Conservation (phyloP, 2,329 filamentous ascomycete species). For the Pyrenochaeta sp. region DNA sequence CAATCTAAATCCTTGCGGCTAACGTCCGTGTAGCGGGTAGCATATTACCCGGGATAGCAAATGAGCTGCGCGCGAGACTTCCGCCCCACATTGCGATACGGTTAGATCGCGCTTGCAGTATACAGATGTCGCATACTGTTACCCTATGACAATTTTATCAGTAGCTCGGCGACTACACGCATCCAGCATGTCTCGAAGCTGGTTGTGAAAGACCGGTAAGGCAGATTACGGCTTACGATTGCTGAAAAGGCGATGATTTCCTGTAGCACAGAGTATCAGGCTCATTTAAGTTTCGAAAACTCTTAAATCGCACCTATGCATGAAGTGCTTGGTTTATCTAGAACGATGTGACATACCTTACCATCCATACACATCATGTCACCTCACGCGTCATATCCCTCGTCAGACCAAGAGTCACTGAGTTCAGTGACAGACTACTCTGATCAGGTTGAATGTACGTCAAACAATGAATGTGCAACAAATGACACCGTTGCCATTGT, state of each 20-base stretch:
- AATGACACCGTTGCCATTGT: background rate
- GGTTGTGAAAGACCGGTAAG: background rate
- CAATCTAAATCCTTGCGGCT: background rate
- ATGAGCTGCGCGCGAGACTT: background rate
- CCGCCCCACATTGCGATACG: background rate
- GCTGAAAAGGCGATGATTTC: background rate
- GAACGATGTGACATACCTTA: background rate
- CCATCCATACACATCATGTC: background rate
- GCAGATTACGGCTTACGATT: background rate
- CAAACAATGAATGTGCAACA: background rate
- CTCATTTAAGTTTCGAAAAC: background rate
- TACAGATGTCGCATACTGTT: background rate
- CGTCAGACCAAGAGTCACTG: background rate
- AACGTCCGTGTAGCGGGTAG: background rate
- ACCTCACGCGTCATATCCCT: background rate
- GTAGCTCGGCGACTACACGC: background rate
- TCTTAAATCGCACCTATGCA: background rate
- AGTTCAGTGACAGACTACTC: background rate
- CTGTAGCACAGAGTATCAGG: background rate
- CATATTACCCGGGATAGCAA: background rate
- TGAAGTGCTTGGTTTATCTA: background rate
- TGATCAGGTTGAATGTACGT: background rate
- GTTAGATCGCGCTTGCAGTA: background rate
- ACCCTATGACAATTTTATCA: background rate
- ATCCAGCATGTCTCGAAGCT: background rate